Conservation (phyloP, 768 basidiomycete genomes). For the Russula earlei region DNA sequence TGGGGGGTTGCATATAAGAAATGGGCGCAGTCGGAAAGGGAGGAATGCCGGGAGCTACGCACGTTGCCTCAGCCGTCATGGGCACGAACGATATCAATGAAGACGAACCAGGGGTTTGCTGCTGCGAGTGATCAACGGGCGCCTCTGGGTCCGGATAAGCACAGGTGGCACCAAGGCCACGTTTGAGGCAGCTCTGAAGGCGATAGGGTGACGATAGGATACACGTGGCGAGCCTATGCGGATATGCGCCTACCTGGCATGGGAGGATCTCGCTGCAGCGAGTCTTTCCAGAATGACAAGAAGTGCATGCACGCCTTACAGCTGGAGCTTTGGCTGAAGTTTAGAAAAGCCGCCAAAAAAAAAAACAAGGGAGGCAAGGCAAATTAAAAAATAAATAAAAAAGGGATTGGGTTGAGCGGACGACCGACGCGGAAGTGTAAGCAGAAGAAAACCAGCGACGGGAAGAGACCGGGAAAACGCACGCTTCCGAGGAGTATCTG, state of each 20-base stretch:
- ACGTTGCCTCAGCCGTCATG: conserved; percentile 22
- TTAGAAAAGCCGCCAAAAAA: background rate
- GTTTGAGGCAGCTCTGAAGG: conserved; percentile 68
- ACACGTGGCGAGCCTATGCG: conserved; percentile 5
- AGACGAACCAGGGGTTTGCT: conserved; percentile 18
- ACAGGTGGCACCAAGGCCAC: conserved; percentile 60
- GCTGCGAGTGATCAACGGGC: conserved; percentile 19
- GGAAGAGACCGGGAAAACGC: conserved; percentile 23
- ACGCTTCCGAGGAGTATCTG: conserved; percentile 48
- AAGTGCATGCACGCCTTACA: conserved; percentile 69
- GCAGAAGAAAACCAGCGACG: background rate
- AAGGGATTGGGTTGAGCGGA: background rate
- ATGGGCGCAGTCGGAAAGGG: conserved; percentile 32
- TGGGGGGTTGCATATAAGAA: conserved; percentile 32
- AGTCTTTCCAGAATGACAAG: conserved; percentile 78
- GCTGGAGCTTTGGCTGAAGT: conserved; percentile 67
- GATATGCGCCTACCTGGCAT: conserved; percentile 49
- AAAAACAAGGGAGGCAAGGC: too few relatives aligned
- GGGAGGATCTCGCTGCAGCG: conserved; percentile 75
- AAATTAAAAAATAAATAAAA: conserved; percentile 19
- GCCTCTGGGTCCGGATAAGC: conserved; percentile 71
- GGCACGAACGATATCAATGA: conserved; percentile 20
- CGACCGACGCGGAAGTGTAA: background rate
- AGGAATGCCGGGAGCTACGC: conserved; percentile 27
- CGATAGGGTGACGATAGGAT: background rate